phyloP scores from a whole-genome alignment of 2,329 filamentous ascomycete species.

The Volutella citrinella region DNA sequence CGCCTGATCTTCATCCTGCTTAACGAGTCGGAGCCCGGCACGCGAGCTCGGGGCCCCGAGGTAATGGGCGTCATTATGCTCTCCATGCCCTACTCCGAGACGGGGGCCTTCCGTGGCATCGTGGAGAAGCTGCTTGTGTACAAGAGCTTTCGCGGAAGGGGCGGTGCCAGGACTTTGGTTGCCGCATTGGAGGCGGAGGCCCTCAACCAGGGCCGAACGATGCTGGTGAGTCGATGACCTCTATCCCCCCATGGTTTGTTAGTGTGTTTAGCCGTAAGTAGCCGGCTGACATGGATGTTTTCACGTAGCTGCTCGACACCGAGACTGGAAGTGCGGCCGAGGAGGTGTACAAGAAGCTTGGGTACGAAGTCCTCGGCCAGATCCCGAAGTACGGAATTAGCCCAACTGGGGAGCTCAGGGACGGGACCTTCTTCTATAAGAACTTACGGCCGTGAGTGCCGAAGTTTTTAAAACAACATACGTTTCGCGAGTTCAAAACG shows the following conservation, averaged over 20 bases:
- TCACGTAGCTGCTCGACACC: constrained; percentile 48
- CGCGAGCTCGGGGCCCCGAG: constrained; percentile 39
- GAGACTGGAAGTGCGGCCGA: constrained; percentile 52
- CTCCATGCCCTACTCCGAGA: constrained; percentile 49
- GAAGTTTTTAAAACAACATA: background rate
- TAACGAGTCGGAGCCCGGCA: constrained; percentile 29
- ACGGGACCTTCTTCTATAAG: constrained; percentile 59
- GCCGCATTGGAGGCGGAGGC: constrained; percentile 54
- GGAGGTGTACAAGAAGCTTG: constrained; percentile 51
- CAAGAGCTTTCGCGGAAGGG: constrained; percentile 46
- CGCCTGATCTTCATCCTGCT: constrained; percentile 54
- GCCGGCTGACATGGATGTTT: too few species aligned
- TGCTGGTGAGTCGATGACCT: constrained; percentile 56
- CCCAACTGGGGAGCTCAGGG: constrained; percentile 46
- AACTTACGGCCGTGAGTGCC: constrained; percentile 34
- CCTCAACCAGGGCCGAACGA: constrained; percentile 41
- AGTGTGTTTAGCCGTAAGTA: too few species aligned
- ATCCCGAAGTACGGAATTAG: constrained; percentile 53
- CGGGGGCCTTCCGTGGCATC: constrained; percentile 50
- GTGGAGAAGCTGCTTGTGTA: constrained; percentile 59
- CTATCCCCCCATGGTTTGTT: too few species aligned
- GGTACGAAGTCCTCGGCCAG: constrained; percentile 52
- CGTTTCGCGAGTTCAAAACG: too few species aligned
- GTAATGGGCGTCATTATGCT: constrained; percentile 58
- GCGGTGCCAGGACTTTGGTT: constrained; percentile 52